Evolutionary conservation across 2,329 filamentous ascomycete genomes (phyloP).

Genomic region (Pleoardoris graminearum): DNA sequence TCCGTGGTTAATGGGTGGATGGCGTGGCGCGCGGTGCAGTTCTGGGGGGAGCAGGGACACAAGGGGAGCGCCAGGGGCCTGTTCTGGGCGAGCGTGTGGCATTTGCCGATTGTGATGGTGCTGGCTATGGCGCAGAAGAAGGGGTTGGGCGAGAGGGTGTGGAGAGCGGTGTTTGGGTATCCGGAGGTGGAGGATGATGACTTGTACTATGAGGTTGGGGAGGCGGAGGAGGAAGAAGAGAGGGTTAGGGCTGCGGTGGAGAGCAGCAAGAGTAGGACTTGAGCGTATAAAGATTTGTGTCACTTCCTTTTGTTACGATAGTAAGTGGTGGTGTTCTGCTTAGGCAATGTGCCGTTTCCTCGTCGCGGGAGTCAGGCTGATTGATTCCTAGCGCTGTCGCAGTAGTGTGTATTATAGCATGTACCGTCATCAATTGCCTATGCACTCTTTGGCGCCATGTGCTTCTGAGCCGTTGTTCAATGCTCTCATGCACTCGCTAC

Average conservation of each 20-base stretch:
- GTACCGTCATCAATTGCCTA: constrained; percentile 28
- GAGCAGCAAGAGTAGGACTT: neutral
- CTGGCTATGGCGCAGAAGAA: constrained; percentile 92
- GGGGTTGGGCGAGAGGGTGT: constrained; percentile 55
- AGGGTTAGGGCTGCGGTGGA: constrained; percentile 8
- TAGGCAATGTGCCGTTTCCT: neutral
- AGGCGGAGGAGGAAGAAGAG: constrained; percentile 30
- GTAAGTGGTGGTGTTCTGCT: constrained; percentile 9
- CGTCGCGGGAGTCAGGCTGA: constrained; percentile 18
- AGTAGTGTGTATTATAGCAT: constrained; percentile 29
- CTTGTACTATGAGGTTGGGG: constrained; percentile 38
- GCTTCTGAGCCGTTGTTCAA: neutral
- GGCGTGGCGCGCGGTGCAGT: constrained; percentile 73
- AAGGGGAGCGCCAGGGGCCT: constrained; percentile 79
- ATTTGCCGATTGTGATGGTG: constrained; percentile 86
- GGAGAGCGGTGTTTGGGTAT: constrained; percentile 37
- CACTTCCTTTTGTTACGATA: constrained; percentile 3
- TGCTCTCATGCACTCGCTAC: neutral
- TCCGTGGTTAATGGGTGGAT: constrained; percentile 86
- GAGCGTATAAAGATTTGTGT: neutral
- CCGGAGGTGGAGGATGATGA: constrained; percentile 33
- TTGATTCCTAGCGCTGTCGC: constrained; percentile 19
- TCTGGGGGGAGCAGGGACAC: constrained; percentile 78
- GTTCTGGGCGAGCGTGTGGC: constrained; percentile 99
- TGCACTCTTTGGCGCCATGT: neutral